Base-by-base conservation (phyloP, 2,329 filamentous ascomycete species). In the Cladosporium sp. region DNA sequence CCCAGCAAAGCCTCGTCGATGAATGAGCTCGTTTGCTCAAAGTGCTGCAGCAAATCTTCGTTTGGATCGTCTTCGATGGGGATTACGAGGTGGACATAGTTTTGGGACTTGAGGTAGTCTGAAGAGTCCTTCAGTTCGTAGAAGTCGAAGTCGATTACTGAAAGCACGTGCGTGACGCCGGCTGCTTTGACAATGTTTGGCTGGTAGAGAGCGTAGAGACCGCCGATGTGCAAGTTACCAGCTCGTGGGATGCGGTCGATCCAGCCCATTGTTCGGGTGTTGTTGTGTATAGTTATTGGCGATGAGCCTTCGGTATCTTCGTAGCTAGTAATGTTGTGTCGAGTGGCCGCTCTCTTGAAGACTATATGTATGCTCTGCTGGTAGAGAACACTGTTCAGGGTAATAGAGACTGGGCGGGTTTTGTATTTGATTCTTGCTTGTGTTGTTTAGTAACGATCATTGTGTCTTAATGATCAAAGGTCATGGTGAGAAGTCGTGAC, bases 31-130 rank as follows among this genome's bases (percentile, higher is more conserved):
- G 90, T 90, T 59, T 82, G 82, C 11, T 91, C 86, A 67, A 98
- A 89, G 76, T 95, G 88, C 65, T 89, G 85, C 21, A 98, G 80
- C 53, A 98, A 78, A 77, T 98, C 90, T 70, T 93, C 89, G 73
- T 97, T 91, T 16, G 92, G 91, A 62, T 92, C 86, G 79, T 98
- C 95, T 76, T 97, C 91, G 54, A 97, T 86, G 68, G 94, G 88
- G 70, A 98, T 89, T 68, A 86, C 83, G 69, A 92, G 82, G 75
- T 94, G 91, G 68, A 88, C 80, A 48, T 58, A 82, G 81, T 67
- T 79, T 79, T 65, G 56, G 16, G 63, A 53, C 25, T 61, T 43
- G 46, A 65, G 63, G 58, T 43, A 60, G 25, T 54, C 36, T 2
- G 57, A 66, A 7, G 63, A 60, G 25, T 59, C 61, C 16, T 70